Conservation (phyloP, 768 basidiomycete species). For the Asterophora parasitica region DNA sequence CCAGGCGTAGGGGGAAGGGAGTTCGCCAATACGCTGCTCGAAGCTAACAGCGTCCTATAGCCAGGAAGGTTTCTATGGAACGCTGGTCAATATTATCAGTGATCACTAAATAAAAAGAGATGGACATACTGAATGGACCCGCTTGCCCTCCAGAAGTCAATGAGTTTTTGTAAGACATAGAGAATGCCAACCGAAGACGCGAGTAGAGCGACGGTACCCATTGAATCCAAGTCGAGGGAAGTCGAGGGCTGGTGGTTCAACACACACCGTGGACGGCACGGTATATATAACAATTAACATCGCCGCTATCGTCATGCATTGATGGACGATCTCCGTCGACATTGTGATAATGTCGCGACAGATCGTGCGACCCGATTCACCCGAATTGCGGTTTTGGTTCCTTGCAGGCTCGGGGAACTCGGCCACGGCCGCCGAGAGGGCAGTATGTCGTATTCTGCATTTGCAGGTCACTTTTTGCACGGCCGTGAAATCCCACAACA, state of each 20-base stretch:
- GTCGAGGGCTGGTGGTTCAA: neutral
- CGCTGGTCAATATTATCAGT: neutral
- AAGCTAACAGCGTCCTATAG: slow-evolving; percentile 24
- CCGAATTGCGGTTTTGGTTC: neutral
- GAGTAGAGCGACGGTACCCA: slow-evolving; percentile 10
- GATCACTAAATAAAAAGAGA: neutral
- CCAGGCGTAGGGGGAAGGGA: slow-evolving; percentile 25
- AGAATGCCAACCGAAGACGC: slow-evolving; percentile 16
- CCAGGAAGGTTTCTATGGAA: slow-evolving; percentile 28
- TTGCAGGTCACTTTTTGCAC: no score
- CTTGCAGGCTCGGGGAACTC: neutral
- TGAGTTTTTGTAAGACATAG: slow-evolving; percentile 17
- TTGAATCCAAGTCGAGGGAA: neutral
- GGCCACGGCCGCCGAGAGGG: neutral
- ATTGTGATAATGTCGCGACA: neutral
- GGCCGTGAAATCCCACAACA: no score
- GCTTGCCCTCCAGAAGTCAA: slow-evolving; percentile 21
- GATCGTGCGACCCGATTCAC: neutral
- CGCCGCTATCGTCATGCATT: no score
- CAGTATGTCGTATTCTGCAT: no score
- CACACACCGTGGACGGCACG: no score
- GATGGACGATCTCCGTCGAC: no score
- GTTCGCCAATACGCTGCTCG: slow-evolving; percentile 19
- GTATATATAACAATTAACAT: no score
- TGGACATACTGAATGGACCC: slow-evolving; percentile 25